These are phyloP conservation scores for Actinomortierella ambigua DNA, from an alignment of 371 early-diverging fungal species.

Conservation along the genomic window DNA sequence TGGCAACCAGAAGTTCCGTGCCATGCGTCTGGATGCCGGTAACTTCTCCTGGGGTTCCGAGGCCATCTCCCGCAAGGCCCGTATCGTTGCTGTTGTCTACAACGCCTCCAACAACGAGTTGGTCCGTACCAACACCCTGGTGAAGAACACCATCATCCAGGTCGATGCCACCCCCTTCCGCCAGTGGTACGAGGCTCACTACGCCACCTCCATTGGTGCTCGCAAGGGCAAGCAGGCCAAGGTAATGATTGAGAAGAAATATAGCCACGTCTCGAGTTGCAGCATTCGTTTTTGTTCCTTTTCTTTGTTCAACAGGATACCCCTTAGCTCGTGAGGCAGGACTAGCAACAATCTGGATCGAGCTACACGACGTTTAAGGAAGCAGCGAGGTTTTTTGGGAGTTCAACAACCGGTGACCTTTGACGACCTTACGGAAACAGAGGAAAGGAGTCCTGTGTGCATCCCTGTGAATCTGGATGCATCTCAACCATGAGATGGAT, in stretches of 20 bases:
- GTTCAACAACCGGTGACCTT: no score
- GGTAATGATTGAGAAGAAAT: conserved; percentile 43
- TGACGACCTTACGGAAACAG: no score
- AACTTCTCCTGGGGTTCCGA: conserved; percentile 99
- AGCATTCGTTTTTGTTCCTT: not conserved
- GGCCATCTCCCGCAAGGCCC: conserved; percentile 92
- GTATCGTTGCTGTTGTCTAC: conserved; percentile 98
- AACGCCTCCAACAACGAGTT: conserved; percentile 99
- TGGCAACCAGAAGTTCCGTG: conserved; percentile 99
- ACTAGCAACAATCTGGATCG: not conserved
- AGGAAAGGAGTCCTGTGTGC: no score
- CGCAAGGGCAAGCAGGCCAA: conserved; percentile 73
- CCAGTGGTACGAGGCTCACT: conserved; percentile 98
- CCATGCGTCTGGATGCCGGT: conserved; percentile 96
- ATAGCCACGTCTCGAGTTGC: conserved; percentile 3
- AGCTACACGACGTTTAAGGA: no score
- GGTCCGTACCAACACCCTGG: conserved; percentile 99
- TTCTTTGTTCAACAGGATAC: not conserved
- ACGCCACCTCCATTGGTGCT: conserved; percentile 89
- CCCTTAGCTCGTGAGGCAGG: not conserved
- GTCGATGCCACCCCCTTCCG: conserved; percentile 99
- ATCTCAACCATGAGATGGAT: no score
- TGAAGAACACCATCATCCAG: conserved; percentile 98
- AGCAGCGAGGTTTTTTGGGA: no score
- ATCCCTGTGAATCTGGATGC: no score